Conservation (phyloP, 148 eudicot species). For the Spergularia bocconei region DNA sequence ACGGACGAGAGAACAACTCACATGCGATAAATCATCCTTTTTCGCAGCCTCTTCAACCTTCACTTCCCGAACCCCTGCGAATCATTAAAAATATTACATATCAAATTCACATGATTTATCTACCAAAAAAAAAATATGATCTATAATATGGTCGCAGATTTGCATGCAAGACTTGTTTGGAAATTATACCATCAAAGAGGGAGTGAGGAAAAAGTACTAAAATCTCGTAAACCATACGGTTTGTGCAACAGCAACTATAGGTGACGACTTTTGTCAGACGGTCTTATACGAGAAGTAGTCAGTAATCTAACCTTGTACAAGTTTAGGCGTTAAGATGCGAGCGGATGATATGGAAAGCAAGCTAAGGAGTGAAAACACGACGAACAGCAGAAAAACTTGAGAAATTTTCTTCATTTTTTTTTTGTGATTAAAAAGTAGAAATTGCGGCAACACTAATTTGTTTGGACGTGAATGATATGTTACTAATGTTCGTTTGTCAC, state of each 20-base stretch:
- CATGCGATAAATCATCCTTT: constrained; percentile 19
- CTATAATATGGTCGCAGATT: too few relatives aligned
- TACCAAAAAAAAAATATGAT: too few relatives aligned
- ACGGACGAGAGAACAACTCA: not conserved
- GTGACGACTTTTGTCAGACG: not conserved
- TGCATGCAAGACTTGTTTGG: not conserved
- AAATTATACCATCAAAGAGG: not conserved
- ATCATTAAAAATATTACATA: not conserved
- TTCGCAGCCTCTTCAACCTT: not conserved
- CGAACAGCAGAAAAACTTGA: not conserved
- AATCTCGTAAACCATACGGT: not conserved
- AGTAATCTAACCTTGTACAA: constrained; percentile 7
- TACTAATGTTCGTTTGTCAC: too few relatives aligned
- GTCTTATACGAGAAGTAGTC: not conserved
- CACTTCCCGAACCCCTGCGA: not conserved
- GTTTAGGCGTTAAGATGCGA: constrained; percentile 3
- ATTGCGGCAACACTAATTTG: not conserved
- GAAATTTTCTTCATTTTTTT: constrained; percentile 3
- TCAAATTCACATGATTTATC: too few relatives aligned
- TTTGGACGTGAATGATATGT: too few relatives aligned
- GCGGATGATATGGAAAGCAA: constrained; percentile 10
- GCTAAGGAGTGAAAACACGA: not conserved
- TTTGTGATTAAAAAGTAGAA: not conserved
- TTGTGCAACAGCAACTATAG: too few relatives aligned
- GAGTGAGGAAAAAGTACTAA: not conserved